A percentile compares a stretch with the other conserved stretches of the same genome.
Conservation (phyloP, 768 basidiomycete genomes). For the Leccinum subgranulosum region DNA sequence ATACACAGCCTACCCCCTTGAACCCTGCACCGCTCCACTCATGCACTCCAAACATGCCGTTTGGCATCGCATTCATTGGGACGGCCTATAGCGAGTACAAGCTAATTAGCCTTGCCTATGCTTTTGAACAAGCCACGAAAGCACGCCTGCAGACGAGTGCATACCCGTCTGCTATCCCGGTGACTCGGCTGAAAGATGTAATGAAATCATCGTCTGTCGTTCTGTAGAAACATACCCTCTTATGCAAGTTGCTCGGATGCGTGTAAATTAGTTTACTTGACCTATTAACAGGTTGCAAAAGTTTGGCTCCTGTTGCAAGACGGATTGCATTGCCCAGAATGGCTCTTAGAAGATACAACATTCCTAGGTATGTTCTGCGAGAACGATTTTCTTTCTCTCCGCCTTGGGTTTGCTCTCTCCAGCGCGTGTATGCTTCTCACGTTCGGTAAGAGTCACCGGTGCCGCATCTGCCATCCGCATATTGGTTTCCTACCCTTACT, state of each 20-base stretch:
- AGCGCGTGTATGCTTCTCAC: conserved; percentile 81
- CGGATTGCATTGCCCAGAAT: conserved; percentile 5
- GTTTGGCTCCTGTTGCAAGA: background rate
- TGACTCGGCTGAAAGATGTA: conserved; percentile 45
- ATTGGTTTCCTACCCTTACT: no score
- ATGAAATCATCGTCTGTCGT: conserved; percentile 5
- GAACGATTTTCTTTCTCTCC: conserved; percentile 85
- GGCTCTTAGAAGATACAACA: conserved; percentile 11
- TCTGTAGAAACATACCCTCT: conserved; percentile 2
- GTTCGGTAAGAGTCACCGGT: no score
- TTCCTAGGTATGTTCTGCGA: conserved; percentile 62
- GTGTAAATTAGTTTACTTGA: conserved; percentile 3
- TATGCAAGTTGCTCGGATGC: background rate
- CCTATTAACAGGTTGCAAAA: background rate
- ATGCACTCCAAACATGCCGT: conserved; percentile 47
- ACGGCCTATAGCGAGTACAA: conserved; percentile 59
- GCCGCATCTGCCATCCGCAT: no score
- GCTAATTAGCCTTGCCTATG: conserved; percentile 57
- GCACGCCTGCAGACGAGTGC: conserved; percentile 47
- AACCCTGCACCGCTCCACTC: conserved; percentile 40
- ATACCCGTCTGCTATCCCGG: conserved; percentile 51
- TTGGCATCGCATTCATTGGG: conserved; percentile 61
- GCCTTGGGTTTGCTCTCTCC: conserved; percentile 87
- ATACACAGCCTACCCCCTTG: conserved; percentile 37
- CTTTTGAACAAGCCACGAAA: conserved; percentile 64